phyloP scores from a whole-genome alignment of 305 asterid genomes.

The Fraxinus sp. region DNA sequence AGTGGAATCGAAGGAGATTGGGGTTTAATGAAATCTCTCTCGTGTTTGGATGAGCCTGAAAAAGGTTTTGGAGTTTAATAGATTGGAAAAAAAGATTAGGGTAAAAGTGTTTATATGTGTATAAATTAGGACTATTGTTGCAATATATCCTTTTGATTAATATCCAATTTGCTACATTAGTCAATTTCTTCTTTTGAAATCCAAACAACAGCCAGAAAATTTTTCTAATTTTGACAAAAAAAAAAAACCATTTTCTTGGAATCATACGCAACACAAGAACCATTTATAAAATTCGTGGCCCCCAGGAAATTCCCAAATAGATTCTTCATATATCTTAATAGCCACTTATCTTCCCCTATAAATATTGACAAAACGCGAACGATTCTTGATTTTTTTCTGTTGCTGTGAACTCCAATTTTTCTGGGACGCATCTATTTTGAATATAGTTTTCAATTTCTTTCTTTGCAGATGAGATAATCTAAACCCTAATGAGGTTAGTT shows the following conservation, averaged over 20 bases:
- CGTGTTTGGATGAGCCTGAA: not conserved
- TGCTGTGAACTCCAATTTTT: constrained; percentile 6
- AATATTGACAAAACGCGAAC: not conserved
- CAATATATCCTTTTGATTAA: not conserved
- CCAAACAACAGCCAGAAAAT: constrained; percentile 40
- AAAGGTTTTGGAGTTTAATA: not conserved
- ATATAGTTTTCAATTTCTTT: not conserved
- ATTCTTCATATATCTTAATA: constrained; percentile 30
- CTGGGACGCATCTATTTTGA: not conserved
- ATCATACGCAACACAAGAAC: constrained; percentile 34
- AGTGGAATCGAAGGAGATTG: not conserved
- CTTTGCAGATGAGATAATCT: constrained; percentile 30
- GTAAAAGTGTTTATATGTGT: not conserved
- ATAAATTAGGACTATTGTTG: not conserved
- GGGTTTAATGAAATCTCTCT: not conserved
- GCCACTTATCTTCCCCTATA: constrained; percentile 25
- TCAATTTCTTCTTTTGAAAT: constrained; percentile 24
- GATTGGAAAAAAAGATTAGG: not conserved
- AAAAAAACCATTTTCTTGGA: constrained; percentile 5
- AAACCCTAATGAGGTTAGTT: constrained; percentile 32
- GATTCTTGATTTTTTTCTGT: constrained; percentile 17
- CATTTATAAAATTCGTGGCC: constrained; percentile 60
- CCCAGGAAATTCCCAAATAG: constrained; percentile 30
- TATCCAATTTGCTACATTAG: not conserved
- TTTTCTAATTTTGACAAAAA: constrained; percentile 14